Conservation (phyloP, 257 asterid species). For the Solanum verrucosum region DNA sequence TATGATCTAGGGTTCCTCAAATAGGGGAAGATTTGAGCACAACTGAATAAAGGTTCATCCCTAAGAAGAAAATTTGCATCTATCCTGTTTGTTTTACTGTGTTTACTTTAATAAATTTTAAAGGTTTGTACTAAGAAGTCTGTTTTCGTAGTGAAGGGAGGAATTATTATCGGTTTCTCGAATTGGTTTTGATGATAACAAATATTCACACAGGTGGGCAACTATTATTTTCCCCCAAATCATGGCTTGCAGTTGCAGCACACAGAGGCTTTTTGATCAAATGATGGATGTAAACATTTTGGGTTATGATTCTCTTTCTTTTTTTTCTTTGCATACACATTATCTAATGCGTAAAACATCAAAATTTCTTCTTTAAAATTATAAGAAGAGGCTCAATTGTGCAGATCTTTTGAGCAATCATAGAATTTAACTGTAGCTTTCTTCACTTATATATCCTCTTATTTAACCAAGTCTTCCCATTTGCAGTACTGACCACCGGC, state of each 20-base stretch:
- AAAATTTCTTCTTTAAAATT: neutral
- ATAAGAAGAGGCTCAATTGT: neutral
- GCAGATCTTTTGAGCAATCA: neutral
- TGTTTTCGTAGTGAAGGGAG: neutral
- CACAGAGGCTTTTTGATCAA: too few relatives aligned
- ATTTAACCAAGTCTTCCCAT: constrained; percentile 61
- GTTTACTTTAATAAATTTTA: neutral
- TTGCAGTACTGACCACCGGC: constrained; percentile 86
- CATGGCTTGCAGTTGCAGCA: neutral
- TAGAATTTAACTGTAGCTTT: neutral
- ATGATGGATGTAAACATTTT: neutral
- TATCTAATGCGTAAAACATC: neutral
- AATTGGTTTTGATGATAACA: neutral
- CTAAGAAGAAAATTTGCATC: neutral
- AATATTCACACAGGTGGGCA: neutral
- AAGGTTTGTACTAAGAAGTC: too few relatives aligned
- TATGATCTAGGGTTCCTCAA: neutral
- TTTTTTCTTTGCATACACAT: neutral
- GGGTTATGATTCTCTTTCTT: neutral
- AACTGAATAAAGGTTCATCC: neutral
- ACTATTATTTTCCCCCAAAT: neutral
- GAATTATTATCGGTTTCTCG: neutral
- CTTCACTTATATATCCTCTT: neutral
- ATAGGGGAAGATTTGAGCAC: neutral
- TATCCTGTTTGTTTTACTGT: neutral